Evolutionary conservation across 2,329 filamentous ascomycete genomes (phyloP).

Genomic region (Monosporascus ibericus): DNA sequence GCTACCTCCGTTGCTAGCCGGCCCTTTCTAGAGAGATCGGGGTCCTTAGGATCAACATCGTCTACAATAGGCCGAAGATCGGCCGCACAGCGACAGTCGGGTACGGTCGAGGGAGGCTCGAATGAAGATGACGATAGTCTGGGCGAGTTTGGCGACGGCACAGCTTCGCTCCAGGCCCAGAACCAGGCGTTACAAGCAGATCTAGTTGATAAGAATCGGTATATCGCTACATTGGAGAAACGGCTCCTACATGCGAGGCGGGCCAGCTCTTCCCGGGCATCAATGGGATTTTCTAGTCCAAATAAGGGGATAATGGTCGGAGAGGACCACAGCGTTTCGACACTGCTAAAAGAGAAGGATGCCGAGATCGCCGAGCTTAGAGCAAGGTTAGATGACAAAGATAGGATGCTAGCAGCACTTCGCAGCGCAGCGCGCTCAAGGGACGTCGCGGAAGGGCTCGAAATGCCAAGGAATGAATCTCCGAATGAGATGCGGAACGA

Average conservation of each 20-base stretch:
- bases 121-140: slow-evolving; percentile 63
- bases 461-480: slow-evolving; percentile 26
- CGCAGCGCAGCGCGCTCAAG: slow-evolving; percentile 79
- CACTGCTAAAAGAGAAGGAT: slow-evolving; percentile 80
- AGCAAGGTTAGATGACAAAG: slow-evolving; percentile 86
- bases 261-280: slow-evolving; percentile 83
- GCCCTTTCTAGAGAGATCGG: slow-evolving; percentile 54
- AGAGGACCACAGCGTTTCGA: slow-evolving; percentile 70
- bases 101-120: slow-evolving; percentile 30
- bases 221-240: slow-evolving; percentile 91
- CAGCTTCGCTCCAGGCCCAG: slow-evolving; percentile 75
- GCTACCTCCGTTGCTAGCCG: slow-evolving; percentile 53
- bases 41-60: slow-evolving; percentile 59
- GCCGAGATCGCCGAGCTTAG: slow-evolving; percentile 88
- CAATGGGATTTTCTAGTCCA: slow-evolving; percentile 59
- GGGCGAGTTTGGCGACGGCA: slow-evolving; percentile 82
- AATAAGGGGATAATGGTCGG: slow-evolving; percentile 63
- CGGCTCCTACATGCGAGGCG: slow-evolving; percentile 83
- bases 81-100: slow-evolving; percentile 39
- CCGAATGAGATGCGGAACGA: neutral
- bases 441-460: slow-evolving; percentile 62
- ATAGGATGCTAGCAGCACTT: slow-evolving; percentile 84
- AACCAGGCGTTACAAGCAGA: slow-evolving; percentile 92
- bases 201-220: slow-evolving; percentile 91
- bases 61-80: slow-evolving; percentile 54